Base-by-base conservation (phyloP, 768 basidiomycete genomes). In the Suillus subaureus region DNA sequence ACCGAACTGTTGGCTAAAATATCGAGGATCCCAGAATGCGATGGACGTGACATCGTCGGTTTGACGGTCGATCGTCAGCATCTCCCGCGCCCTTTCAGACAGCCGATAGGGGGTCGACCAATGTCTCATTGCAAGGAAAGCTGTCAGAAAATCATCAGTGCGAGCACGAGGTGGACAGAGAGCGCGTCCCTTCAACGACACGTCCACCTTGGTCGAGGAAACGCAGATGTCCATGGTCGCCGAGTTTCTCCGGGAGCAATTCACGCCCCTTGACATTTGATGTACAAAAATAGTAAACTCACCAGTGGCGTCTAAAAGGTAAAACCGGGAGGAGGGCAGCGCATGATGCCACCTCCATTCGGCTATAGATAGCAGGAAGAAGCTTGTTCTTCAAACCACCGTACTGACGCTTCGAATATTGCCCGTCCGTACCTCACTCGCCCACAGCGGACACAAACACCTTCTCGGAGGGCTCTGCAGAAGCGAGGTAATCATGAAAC, bases 381-480 rank as follows among this genome's bases (percentile, higher is more conserved):
- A 99, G 77, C 76, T 97, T 97, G 73, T 94, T 94, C 45, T 87
- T 84, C 56, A 99, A n/a, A 89, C 97, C 97, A 99, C 42, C 90
- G 88, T 49, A 96, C 75, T 99, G 97, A 45, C 90, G 82, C 73
- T 92, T 94, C 0, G 97, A 94, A 74, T 99, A 99, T 76, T 95
- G 91, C 26, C 91, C 9, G 96, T 99, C 91, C 89, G 0, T 84
- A 76, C 75, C 98, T 97, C 89, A 96, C 96, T 11, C 83, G 83
- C 51, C 89, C 8, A 92, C 78, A 0, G 91, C 91, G 16, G 79
- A 77, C 4, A 77, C 65, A 71, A 90, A 91, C 15, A 77, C 72
- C 60, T 78, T 69, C 67, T 80, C 73, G 49, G 82, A 73, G 3
- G 77, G 76, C 16, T 80, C 71, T 11, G 82, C 70, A 15, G 81